Evolutionary conservation across 2,329 filamentous ascomycete genomes (phyloP).

Genomic region (Ophiostoma quercus): DNA sequence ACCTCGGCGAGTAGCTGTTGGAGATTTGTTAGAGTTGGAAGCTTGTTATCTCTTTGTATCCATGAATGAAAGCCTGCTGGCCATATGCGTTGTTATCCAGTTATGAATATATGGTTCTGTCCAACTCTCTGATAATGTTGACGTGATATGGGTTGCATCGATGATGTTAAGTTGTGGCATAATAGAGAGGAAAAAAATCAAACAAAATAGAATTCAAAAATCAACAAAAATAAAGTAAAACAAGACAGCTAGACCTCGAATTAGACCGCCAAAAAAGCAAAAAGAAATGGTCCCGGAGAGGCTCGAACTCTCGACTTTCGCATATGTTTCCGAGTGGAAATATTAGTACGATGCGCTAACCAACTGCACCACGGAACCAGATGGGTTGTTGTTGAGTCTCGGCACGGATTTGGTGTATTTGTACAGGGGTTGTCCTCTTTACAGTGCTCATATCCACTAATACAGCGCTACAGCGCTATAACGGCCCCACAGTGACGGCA

Average conservation of each 20-base stretch:
- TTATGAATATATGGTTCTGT: too few species aligned
- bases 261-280: background rate
- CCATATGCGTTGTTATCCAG: too few species aligned
- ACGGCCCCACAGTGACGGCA: conserved; percentile 10
- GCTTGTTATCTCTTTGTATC: too few species aligned
- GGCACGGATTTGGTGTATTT: background rate
- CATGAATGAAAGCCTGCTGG: too few species aligned
- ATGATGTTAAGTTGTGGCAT: too few species aligned
- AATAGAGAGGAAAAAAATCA: too few species aligned
- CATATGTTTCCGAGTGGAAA: conserved; percentile 15
- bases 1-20: conserved; percentile 37
- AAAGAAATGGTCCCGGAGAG: conserved; percentile 16
- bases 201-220: background rate
- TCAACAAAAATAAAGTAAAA: background rate
- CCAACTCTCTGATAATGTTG: too few species aligned
- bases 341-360: conserved; percentile 17
- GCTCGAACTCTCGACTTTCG: conserved; percentile 17
- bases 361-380: conserved; percentile 16
- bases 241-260: background rate
- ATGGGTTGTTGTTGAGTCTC: background rate
- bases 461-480: background rate
- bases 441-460: background rate
- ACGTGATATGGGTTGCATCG: too few species aligned
- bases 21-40: too few species aligned
- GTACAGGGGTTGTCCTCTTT: background rate